Percentiles rank a stretch among this genome's conserved stretches.
These are phyloP conservation scores for Fraxinus greggii DNA, from an alignment of 305 asterid species.

Conservation along the genomic window DNA sequence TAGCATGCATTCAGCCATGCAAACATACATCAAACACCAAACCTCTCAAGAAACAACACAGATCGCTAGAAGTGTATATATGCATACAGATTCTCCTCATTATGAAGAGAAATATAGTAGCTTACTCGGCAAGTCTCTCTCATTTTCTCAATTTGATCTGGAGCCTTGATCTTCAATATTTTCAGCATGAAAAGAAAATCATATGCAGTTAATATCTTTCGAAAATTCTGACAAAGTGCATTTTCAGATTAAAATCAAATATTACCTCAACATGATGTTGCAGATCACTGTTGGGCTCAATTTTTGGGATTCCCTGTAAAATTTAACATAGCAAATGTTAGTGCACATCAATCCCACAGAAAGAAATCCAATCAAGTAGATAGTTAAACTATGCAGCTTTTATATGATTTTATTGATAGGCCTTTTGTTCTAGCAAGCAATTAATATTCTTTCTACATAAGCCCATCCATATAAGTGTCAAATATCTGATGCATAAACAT, in stretches of 20 bases:
- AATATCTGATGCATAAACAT: constrained; percentile 6
- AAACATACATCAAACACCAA: constrained; percentile 8
- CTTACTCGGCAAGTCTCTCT: constrained; percentile 87
- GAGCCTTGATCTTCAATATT: constrained; percentile 71
- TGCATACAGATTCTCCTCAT: constrained; percentile 6
- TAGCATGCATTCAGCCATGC: constrained; percentile 13
- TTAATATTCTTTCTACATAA: background rate
- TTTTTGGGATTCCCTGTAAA: constrained; percentile 79
- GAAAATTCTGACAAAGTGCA: constrained; percentile 6
- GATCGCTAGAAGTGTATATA: constrained; percentile 5
- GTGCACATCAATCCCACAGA: constrained; percentile 3
- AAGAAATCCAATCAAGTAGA: constrained; percentile 2
- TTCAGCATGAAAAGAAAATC: constrained; percentile 27
- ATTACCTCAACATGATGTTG: constrained; percentile 90
- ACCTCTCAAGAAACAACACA: background rate
- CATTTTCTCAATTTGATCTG: constrained; percentile 76
- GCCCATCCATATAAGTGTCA: background rate
- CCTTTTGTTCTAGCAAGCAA: background rate
- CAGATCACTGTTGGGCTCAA: constrained; percentile 87
- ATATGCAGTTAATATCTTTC: constrained; percentile 18
- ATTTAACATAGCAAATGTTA: constrained; percentile 14
- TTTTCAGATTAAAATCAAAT: constrained; percentile 18
- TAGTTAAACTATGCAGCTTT: background rate
- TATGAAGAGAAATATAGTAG: constrained; percentile 22
- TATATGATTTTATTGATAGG: constrained; percentile 4